phyloP scores from a whole-genome alignment of 2,329 filamentous ascomycete species.

The Daldinia sp. region DNA sequence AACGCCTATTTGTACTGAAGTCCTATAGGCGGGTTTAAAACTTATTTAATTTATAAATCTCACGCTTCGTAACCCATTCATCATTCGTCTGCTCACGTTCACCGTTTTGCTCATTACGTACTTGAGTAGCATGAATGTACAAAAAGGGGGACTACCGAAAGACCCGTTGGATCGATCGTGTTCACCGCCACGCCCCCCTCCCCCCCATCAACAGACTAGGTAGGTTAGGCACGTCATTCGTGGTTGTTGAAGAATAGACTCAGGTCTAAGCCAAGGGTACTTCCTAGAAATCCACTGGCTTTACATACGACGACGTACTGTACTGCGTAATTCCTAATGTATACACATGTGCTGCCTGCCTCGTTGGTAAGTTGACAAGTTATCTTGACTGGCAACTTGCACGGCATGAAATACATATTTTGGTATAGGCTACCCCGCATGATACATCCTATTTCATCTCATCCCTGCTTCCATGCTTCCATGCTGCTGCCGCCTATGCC shows the following conservation, averaged over 20 bases:
- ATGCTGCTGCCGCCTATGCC: conserved; percentile 1
- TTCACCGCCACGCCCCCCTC: conserved; percentile 36
- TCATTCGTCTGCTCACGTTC: background rate
- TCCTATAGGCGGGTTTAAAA: background rate
- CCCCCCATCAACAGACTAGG: conserved; percentile 19
- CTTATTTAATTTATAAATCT: background rate
- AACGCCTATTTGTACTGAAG: background rate
- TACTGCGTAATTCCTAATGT: conserved; percentile 5
- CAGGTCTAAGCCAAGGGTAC: conserved; percentile 6
- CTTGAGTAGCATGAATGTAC: background rate
- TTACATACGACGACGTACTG: conserved; percentile 8
- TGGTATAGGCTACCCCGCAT: conserved; percentile 32
- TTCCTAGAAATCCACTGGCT: conserved; percentile 21
- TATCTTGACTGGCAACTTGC: background rate
- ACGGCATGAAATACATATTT: conserved; percentile 25
- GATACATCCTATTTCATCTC: conserved; percentile 24
- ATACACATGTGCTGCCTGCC: background rate
- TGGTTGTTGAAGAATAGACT: conserved; percentile 19
- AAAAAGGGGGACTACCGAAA: conserved; percentile 8
- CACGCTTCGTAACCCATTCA: background rate
- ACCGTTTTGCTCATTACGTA: background rate
- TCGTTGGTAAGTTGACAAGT: too few species aligned
- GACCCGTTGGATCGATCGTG: conserved; percentile 21
- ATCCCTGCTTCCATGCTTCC: background rate
- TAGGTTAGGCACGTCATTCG: conserved; percentile 14